Evolutionary conservation across 495 filamentous ascomycete genomes (phyloP).

Genomic region (Pyrenula massariospora): DNA sequence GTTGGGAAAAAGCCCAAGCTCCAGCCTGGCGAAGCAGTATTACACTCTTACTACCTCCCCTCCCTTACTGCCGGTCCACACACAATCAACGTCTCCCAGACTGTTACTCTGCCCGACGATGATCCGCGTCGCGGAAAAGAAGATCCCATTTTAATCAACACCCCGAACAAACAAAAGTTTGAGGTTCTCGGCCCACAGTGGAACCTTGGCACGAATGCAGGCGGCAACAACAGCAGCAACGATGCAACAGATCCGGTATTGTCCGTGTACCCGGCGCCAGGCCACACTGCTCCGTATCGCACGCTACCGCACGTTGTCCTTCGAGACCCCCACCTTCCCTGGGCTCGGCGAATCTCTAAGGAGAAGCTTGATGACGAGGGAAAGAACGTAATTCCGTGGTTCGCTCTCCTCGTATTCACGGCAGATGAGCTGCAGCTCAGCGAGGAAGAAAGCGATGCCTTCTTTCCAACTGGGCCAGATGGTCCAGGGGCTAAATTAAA

Average conservation of each 20-base stretch:
- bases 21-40: constrained; percentile 14
- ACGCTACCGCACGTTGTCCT: constrained; percentile 38
- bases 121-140: too few relatives aligned
- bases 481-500: too few relatives aligned
- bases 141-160: too few relatives aligned
- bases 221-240: background rate
- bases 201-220: too few relatives aligned
- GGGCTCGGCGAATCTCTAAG: constrained; percentile 21
- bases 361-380: constrained; percentile 3
- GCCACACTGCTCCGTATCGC: constrained; percentile 16
- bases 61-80: constrained; percentile 14
- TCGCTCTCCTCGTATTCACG: constrained; percentile 26
- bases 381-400: constrained; percentile 21
- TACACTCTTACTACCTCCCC: constrained; percentile 20
- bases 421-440: constrained; percentile 4
- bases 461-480: too few relatives aligned
- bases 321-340: constrained; percentile 35
- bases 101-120: constrained; percentile 3
- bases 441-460: too few relatives aligned
- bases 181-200: too few relatives aligned
- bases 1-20: constrained; percentile 2
- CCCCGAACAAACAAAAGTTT: background rate
- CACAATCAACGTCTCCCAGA: constrained; percentile 10
- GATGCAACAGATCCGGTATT: background rate
- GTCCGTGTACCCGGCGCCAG: constrained; percentile 28